A percentile compares a stretch with the other conserved stretches of the same genome.
Conservation (phyloP, 139 green algal species). For the Edaphochlamys debaryana region DNA sequence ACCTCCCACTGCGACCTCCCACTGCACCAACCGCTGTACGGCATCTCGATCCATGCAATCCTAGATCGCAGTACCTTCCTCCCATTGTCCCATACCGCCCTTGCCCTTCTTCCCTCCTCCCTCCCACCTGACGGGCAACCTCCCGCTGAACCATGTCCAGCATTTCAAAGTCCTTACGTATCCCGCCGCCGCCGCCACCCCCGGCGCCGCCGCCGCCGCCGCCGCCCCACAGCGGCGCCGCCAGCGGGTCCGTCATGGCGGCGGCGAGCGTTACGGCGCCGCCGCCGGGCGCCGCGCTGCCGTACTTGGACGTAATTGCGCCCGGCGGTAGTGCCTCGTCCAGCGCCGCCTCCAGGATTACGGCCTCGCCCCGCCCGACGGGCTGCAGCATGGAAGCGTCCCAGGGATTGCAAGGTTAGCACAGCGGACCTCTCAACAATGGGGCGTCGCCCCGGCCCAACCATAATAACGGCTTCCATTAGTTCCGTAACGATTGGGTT, state of each 20-base stretch:
- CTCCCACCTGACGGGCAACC: constrained; percentile 61
- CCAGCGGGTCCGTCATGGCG: not conserved
- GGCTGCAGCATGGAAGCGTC: no score
- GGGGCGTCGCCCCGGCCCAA: no score
- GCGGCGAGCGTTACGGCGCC: not conserved
- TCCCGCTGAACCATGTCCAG: constrained; percentile 57
- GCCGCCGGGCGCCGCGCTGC: not conserved
- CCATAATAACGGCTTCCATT: no score
- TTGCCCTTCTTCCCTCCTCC: no score
- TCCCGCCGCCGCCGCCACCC: not conserved
- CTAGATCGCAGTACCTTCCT: no score
- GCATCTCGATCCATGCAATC: no score
- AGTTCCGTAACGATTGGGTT: no score
- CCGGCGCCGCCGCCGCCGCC: constrained; percentile 8
- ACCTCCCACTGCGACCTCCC: no score
- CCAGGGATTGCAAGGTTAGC: no score
- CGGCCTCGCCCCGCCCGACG: constrained; percentile 54
- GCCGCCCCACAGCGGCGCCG: constrained; percentile 17
- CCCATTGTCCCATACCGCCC: no score
- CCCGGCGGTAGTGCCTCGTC: constrained; percentile 56
- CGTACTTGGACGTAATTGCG: constrained; percentile 53
- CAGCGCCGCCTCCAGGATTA: constrained; percentile 55
- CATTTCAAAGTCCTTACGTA: constrained; percentile 55
- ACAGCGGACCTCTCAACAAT: no score
- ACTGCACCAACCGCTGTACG: no score